Evolutionary conservation across 108 stramenopile species (phyloP).

Genomic region (Stephanodiscus triporus): DNA sequence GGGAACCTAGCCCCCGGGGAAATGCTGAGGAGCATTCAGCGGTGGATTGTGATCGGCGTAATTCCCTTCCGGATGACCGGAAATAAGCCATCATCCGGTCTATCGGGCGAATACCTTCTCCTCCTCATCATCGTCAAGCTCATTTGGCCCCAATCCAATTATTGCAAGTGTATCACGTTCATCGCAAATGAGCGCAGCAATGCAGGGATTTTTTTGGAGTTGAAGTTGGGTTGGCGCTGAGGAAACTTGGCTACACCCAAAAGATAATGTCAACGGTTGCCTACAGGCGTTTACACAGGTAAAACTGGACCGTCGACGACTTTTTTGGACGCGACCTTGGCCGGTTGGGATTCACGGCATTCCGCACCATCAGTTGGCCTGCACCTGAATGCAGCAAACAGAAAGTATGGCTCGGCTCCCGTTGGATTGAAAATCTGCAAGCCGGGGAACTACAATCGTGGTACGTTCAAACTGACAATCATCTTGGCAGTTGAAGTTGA

Average conservation of each 20-base stretch:
- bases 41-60: no score
- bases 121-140: not conserved
- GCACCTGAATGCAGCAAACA: slow-evolving; percentile 1
- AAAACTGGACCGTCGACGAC: not conserved
- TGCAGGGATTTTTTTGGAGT: not conserved
- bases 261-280: not conserved
- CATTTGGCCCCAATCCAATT: not conserved
- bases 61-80: no score
- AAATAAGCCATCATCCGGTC: no score
- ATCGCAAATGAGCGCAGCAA: not conserved
- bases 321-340: not conserved
- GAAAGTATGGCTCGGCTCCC: not conserved
- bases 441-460: not conserved
- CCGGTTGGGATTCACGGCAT: not conserved
- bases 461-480: not conserved
- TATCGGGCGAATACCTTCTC: not conserved
- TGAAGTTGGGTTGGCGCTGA: not conserved
- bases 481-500: not conserved
- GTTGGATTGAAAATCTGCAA: not conserved
- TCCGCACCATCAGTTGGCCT: not conserved
- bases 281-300: not conserved
- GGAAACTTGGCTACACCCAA: not conserved
- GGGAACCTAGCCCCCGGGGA: no score
- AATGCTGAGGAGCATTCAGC: no score
- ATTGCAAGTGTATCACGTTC: not conserved